Base-by-base conservation (phyloP, 225 moss, liverwort and hornwort genomes). In the Polytrichum commune region DNA sequence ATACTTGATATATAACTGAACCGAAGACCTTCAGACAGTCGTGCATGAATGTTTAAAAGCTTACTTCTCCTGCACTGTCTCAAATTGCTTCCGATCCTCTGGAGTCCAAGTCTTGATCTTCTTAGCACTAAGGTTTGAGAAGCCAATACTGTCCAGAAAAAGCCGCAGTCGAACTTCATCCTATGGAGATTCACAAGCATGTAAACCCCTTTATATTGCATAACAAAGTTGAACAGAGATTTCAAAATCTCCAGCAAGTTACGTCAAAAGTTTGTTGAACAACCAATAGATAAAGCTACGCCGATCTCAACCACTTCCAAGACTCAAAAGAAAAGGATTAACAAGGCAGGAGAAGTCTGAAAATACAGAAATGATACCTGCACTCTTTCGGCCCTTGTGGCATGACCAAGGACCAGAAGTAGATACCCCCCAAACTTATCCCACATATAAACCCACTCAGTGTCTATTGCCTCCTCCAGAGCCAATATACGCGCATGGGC, bases 381-480 rank as follows among this genome's bases (percentile, higher is more conserved):
- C 67, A 95, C 95, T 89, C 91, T 88, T 81, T 98, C 97, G 27
- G 97, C 94, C 67, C 95, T 88, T 54, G 97, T 90, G 64, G 97
- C 97, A 82, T 92, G 97, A 68, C 97, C 97, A 81, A 98, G 95
- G 58, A 98, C 97, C 73, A 98, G 81, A 53, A 98, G 92, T 57
- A 98, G 73, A 79, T 98, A 98, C 67, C 97, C 97, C 67, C 97
- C 97, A 78, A 98, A 98, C 72, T 98, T 98, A 81, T 98, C 97
- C 97, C 97, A 98, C 97, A 98, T 98, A 61, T 98, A 98, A 19
- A 98, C 97, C 97, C 97, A 98, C 77, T 98, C 97, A 19, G 97
- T 98, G 81, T 98, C 97, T 79, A 98, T 98, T 61, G 97, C 95
- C 79, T 98, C 97, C 79, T 98, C 97, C 65, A 98, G 81, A 66